A percentile compares a stretch with the other conserved stretches of the same genome.
phyloP scores from a whole-genome alignment of 108 stramenopile genomes.

The Poteriospumella lacustris region DNA sequence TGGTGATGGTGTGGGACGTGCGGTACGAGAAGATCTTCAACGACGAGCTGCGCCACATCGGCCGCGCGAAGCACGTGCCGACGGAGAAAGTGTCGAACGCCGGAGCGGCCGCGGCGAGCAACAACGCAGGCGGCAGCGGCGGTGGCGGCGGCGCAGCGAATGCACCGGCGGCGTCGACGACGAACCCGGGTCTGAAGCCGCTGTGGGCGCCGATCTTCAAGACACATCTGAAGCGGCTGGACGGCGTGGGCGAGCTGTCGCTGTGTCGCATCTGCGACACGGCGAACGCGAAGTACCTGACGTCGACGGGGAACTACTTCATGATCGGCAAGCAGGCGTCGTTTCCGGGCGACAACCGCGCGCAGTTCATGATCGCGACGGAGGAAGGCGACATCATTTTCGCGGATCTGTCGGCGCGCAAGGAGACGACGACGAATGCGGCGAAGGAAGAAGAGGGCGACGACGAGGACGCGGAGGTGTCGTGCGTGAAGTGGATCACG shows the following conservation, averaged over 20 bases:
- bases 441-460: slow-evolving; percentile 32
- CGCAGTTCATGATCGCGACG: slow-evolving; percentile 33
- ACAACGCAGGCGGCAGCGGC: too few species aligned
- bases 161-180: too few species aligned
- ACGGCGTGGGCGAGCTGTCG: slow-evolving; percentile 45
- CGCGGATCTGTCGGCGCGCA: slow-evolving; percentile 39
- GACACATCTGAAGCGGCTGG: slow-evolving; percentile 43
- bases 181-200: slow-evolving; percentile 10
- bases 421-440: slow-evolving; percentile 23
- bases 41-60: slow-evolving; percentile 37
- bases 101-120: too few species aligned
- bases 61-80: slow-evolving; percentile 19
- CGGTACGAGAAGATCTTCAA: slow-evolving; percentile 42
- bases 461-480: slow-evolving; percentile 34
- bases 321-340: neutral
- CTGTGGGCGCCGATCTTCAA: slow-evolving; percentile 57
- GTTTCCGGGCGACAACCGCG: neutral
- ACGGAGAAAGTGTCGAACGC: slow-evolving; percentile 12
- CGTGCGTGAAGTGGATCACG: slow-evolving; percentile 56
- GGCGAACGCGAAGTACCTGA: neutral
- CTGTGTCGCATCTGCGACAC: slow-evolving; percentile 31
- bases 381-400: slow-evolving; percentile 58
- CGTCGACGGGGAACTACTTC: neutral
- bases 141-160: too few species aligned
- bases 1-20: slow-evolving; percentile 58